These are phyloP conservation scores for Acacia acuminata DNA, from an alignment of 306 rosid genomes.

Conservation along the genomic window DNA sequence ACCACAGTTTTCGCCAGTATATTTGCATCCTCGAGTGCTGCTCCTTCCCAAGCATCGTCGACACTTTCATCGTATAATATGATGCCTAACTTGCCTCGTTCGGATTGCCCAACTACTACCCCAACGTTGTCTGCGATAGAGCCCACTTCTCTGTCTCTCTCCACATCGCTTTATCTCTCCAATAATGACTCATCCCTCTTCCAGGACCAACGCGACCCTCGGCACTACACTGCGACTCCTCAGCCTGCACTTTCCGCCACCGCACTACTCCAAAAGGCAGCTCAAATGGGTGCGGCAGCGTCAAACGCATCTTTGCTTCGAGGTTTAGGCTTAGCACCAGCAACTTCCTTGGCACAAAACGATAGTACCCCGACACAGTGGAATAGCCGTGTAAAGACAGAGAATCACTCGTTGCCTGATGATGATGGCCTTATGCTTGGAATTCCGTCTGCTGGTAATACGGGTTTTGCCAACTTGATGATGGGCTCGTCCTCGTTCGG, in stretches of 20 bases:
- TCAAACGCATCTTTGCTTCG: conserved; percentile 68
- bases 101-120: conserved; percentile 33
- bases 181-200: conserved; percentile 49
- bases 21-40: conserved; percentile 50
- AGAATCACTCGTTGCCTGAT: conserved; percentile 40
- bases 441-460: conserved; percentile 42
- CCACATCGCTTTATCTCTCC: conserved; percentile 75
- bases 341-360: conserved; percentile 35
- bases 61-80: conserved; percentile 43
- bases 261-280: conserved; percentile 90
- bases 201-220: conserved; percentile 42
- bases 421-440: conserved; percentile 67
- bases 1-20: conserved; percentile 58
- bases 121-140: conserved; percentile 37
- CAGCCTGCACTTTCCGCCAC: conserved; percentile 84
- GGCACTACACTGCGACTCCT: conserved; percentile 34
- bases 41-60: conserved; percentile 24
- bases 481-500: conserved; percentile 52
- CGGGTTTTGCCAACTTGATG: conserved; percentile 44
- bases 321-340: conserved; percentile 53
- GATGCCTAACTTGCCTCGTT: conserved; percentile 41
- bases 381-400: conserved; percentile 26
- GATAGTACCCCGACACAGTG: neutral
- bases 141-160: conserved; percentile 79
- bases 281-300: conserved; percentile 70